Evolutionary conservation across 305 asterid genomes (phyloP).

Genomic region (Ilex paraguariensis): DNA sequence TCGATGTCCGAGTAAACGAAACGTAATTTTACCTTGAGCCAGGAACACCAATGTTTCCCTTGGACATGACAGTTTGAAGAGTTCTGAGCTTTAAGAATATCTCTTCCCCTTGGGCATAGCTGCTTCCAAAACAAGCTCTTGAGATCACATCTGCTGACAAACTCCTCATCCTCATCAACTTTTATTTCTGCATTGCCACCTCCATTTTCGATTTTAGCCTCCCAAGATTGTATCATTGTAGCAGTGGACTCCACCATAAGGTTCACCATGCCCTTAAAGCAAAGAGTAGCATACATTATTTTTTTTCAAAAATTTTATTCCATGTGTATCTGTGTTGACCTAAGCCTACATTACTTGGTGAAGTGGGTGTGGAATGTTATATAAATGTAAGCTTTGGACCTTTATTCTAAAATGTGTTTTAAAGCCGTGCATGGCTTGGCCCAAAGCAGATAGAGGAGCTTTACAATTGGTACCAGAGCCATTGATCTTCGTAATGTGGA

Average conservation of each 20-base stretch:
- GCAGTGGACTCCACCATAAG: conserved; percentile 58
- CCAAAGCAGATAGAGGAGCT: too few relatives aligned
- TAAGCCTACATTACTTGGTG: too few relatives aligned
- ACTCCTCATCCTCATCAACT: conserved; percentile 55
- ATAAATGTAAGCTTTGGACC: too few relatives aligned
- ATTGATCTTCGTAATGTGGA: too few relatives aligned
- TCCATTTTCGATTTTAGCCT: conserved; percentile 21
- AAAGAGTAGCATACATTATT: too few relatives aligned
- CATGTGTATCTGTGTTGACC: too few relatives aligned
- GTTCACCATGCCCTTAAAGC: conserved; percentile 42
- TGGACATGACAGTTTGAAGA: conserved; percentile 51
- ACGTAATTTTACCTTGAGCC: conserved; percentile 50
- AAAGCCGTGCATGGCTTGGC: too few relatives aligned
- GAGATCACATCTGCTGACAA: conserved; percentile 74
- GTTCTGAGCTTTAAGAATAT: conserved; percentile 51
- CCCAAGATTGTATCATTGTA: conserved; percentile 48
- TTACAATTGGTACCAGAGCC: too few relatives aligned
- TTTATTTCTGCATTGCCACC: conserved; percentile 31
- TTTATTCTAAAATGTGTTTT: too few relatives aligned
- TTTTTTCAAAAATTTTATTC: too few relatives aligned
- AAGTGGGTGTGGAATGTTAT: too few relatives aligned
- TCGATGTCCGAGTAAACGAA: too few relatives aligned
- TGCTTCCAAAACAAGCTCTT: conserved; percentile 74
- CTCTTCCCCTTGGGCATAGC: conserved; percentile 42
- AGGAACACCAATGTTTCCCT: conserved; percentile 51